Evolutionary conservation across 768 basidiomycete genomes (phyloP).

Genomic region (Glaciozyma martinii): DNA sequence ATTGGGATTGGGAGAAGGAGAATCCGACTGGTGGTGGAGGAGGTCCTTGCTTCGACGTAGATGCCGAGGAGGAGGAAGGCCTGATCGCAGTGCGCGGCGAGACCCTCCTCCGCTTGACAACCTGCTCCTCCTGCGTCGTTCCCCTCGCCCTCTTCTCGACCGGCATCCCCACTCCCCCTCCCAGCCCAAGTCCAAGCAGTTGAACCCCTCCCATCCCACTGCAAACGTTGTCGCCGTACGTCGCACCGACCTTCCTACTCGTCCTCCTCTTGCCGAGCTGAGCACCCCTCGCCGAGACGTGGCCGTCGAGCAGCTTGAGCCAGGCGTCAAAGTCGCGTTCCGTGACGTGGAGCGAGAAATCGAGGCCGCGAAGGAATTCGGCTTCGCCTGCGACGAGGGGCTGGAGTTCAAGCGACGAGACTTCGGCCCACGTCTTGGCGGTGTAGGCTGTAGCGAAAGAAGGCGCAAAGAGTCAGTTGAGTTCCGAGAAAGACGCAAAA

Average conservation of each 20-base stretch:
- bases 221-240: no score
- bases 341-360: constrained; percentile 64
- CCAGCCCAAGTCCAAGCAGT: background rate
- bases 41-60: background rate
- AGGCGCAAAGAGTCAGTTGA: background rate
- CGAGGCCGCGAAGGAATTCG: constrained; percentile 76
- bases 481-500: background rate
- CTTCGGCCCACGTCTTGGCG: constrained; percentile 91
- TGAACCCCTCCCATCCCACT: background rate
- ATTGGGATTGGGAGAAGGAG: background rate
- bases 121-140: background rate
- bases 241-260: background rate
- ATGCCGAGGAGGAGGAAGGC: background rate
- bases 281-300: constrained; percentile 14
- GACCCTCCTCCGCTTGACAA: no score
- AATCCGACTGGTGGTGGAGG: background rate
- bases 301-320: constrained; percentile 26
- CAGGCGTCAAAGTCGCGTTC: constrained; percentile 17
- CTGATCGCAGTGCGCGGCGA: no score
- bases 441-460: constrained; percentile 69
- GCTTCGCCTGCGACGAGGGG: constrained; percentile 88
- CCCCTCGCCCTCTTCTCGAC: background rate
- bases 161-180: background rate
- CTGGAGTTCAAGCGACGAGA: constrained; percentile 69
- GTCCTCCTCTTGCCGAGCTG: background rate